Conservation (phyloP, 2,329 filamentous ascomycete species). For the Neofusicoccum parvum region DNA sequence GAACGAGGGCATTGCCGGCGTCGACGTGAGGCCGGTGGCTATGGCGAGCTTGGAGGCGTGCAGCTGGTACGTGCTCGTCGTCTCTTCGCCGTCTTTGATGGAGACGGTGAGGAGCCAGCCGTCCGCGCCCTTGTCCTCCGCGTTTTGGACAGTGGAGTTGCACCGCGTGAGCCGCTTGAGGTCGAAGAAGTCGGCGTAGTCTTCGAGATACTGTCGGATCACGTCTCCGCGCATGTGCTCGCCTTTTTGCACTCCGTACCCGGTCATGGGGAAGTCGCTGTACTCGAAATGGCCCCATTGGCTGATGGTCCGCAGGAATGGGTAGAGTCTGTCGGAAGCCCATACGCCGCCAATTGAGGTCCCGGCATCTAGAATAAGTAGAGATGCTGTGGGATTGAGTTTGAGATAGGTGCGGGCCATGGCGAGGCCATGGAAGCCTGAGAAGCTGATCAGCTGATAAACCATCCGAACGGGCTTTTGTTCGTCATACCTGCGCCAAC, state of each 20-base stretch:
- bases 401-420: constrained; percentile 53
- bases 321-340: constrained; percentile 47
- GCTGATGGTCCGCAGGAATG: constrained; percentile 48
- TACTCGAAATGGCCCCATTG: constrained; percentile 44
- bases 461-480: not conserved
- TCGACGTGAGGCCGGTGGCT: constrained; percentile 63
- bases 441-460: not conserved
- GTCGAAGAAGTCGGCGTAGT: constrained; percentile 50
- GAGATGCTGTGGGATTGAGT: constrained; percentile 41
- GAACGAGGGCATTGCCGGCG: constrained; percentile 58
- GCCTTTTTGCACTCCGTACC: constrained; percentile 44
- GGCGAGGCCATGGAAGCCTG: constrained; percentile 47
- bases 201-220: constrained; percentile 59
- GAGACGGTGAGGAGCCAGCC: constrained; percentile 28
- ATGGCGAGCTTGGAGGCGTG: constrained; percentile 57
- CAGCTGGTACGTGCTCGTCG: constrained; percentile 24
- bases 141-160: constrained; percentile 52
- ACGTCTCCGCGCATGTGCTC: constrained; percentile 63
- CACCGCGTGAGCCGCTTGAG: constrained; percentile 55
- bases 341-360: constrained; percentile 47
- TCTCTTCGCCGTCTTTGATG: not conserved
- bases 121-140: constrained; percentile 46
- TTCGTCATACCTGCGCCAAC: constrained; percentile 2
- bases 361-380: constrained; percentile 48
- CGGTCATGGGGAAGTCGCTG: constrained; percentile 37